Evolutionary conservation across 2,329 filamentous ascomycete genomes (phyloP), one percentile per base, ranked within the genome.

Genomic region (Neonectria punicea): DNA sequence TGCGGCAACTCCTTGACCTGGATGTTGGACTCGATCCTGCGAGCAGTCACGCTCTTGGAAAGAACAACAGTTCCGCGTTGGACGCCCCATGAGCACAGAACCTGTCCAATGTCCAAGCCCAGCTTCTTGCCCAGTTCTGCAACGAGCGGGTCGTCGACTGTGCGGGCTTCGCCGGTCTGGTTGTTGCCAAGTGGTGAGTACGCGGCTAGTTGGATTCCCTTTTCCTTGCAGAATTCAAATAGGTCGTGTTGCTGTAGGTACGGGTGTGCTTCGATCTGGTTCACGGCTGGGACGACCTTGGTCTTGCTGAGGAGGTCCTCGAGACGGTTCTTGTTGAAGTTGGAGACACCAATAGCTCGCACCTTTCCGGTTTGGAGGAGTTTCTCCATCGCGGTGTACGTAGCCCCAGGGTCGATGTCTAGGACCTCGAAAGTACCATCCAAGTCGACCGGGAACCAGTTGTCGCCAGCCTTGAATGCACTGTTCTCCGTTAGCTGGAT

Each of bases 251-350:
- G 90, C 75, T 91, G 90, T 11, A 92, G 82, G 72, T 90, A 90
- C 2, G 90, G 89, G 76, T 92, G 89, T 56, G 88, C 88, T 76
- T 92, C 90, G 67, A 92, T 88, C 79, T 92, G 90, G 78, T 92
- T 92, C 70, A 86, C 85, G 2, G 87, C 87, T 1, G 90, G 90
- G 1, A 82, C 79, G 11, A 89, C 81, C 43, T 79, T 84, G n/a
- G 85, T 85, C 70, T 86, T 85, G 54, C 74, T 61, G 20, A 84
- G 74, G 46, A 86, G 76, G n/a, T 80, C 71, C 70, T 83, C 76
- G 20, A 85, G 76, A 5, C 76, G 75, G 16, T 74, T 65, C 51
- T 80, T 76, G 22, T 79, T 83, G 73, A 83, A 85, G 78, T 86
- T 86, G 69, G 80, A 84, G 18, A 86, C 82, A 50, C 85, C 84